Evolutionary conservation across 345 rosid genomes (phyloP), one percentile per base, ranked within the genome.

Genomic region (Raphanus raphanistrum): DNA sequence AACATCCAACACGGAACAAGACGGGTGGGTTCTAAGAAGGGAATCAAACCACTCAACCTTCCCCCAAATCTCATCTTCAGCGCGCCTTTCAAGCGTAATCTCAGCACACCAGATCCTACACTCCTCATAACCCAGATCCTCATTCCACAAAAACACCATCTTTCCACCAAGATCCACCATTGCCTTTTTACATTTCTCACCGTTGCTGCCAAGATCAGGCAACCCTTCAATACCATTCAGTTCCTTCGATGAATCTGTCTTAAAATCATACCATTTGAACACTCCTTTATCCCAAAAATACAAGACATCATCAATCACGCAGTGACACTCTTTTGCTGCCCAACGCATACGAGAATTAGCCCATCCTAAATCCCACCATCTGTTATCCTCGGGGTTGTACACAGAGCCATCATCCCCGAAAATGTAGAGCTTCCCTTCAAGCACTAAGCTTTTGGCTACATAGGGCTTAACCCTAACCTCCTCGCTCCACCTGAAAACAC

Each of bases 111-210:
- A 59, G 3, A 59, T 11, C 33, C 63, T 59, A 59, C 16, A 27
- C 6, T 10, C 33, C 63, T 1, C 13, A 0, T 1, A 10, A 35
- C 10, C 41, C 41, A 35, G n/a, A 13, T 11, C 63, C 13, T 29
- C 13, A 59, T 27, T 8, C 75, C 75, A 71, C 15, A 71, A 60
- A 27, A 38, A 35, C 6, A 11, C 75, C 3, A 71, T 59, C 9
- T 60, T 71, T 0, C 58, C 75, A 71, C 75, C 59, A 72, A 61
- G 11, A 61, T 61, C 75, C 6, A 72, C 75, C 31, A 61, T 43
- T 10, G 41, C 41, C 41, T 35, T 35, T 60, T 60, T 60, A 9
- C 12, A n/a, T 8, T 13, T 0, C 73, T 59, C 16, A 4, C 17
- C 21, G 21, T 21, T 21, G 21, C 21, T 21, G 21, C 21, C 1